Base-by-base conservation (phyloP, 2,329 filamentous ascomycete genomes). In the Diplodia sapinea region DNA sequence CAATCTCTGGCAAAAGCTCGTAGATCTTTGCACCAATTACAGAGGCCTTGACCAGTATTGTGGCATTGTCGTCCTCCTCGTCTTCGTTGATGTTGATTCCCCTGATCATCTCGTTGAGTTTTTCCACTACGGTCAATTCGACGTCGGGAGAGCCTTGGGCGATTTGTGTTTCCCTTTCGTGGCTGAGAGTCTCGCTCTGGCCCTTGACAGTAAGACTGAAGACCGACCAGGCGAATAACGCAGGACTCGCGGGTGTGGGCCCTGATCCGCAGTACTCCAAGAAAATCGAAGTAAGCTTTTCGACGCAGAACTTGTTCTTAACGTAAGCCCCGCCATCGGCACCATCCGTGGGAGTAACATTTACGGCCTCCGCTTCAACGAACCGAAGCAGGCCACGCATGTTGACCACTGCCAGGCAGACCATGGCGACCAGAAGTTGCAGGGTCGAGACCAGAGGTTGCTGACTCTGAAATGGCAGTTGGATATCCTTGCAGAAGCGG, bases 181-280 rank as follows among this genome's bases (percentile, higher is more conserved):
- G 71, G 50, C 76, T 74, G n/a, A 76, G 69, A 29, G 65, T 54
- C 2, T 65, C 67, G 26, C 49, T 59, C 11, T 59, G 33, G 23
- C 56, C 31, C 33, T 57, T 68, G 15, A 59, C 51, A n/a, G 52
- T 65, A 33, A 64, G 65, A 3, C 71, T 72, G 31, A 97, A 86
- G 57, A 94, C 82, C 4, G 89, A 88, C 94, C 94, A 98, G 3
- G 91, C 87, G 71, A 96, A 91, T 23, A 92, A 85, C 20, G 91
- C 88, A 1, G 92, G 92, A 66, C 87, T 88, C 23, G 91, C 91
- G 43, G 87, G 87, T 47, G 83, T 81, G n/a, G 87, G 82, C 17
- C 85, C 85, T 13, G 9, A 49, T n/a, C 15, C 38, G n/a, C 56
- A 61, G 11, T 33, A 5, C 23, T 79, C 75, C 29, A 89, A 79